Base-by-base conservation (phyloP, 2,329 filamentous ascomycete species). In the Alternaria gaisen region DNA sequence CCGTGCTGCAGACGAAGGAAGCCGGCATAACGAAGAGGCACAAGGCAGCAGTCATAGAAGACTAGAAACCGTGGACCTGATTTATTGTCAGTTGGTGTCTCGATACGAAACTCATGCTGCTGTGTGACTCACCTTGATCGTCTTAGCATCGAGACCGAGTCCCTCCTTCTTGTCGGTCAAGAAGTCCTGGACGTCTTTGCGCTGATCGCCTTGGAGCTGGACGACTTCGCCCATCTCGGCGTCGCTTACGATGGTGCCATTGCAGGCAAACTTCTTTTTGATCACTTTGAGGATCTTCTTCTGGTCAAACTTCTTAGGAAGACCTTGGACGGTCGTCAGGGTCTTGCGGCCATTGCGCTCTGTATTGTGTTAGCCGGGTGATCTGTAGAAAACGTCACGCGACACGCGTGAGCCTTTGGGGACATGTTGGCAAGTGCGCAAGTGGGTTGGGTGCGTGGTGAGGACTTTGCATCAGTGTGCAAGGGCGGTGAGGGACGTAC, bases 291-390 rank as follows among this genome's bases (percentile, higher is more conserved):
- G 90, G 81, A 99, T 97, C 86, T 97, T 97, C 90, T 97, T 98
- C 84, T 95, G 93, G 85, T 97, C 94, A 80, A 97, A 98, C 82
- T 98, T 97, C 87, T 95, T 95, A 69, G 95, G 94, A 78, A 99
- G 90, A 84, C 95, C 95, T 88, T 98, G 94, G 79, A 99, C 94
- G 77, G 95, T 99, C 77, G 95, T 99, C 91, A 99, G 88, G 86
- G 95, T 98, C 89, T 99, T 99, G 84, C 95, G 95, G 90, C 95
- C 95, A 98, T 99, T 99, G 86, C 95, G 95, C 86, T 99, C 95
- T 98, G 82, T 22, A 11, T 16, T 64, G 47, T 61, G 79, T 88
- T 71, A 87, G 84, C 66, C 16, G 20, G 30, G 42, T 8, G 36
- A 26, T 12, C 28, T 40, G 16, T 36, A 7, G 22, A 18, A n/a